phyloP scores from a whole-genome alignment of 2,329 filamentous ascomycete genomes.

The Hypoxylon sp. region DNA sequence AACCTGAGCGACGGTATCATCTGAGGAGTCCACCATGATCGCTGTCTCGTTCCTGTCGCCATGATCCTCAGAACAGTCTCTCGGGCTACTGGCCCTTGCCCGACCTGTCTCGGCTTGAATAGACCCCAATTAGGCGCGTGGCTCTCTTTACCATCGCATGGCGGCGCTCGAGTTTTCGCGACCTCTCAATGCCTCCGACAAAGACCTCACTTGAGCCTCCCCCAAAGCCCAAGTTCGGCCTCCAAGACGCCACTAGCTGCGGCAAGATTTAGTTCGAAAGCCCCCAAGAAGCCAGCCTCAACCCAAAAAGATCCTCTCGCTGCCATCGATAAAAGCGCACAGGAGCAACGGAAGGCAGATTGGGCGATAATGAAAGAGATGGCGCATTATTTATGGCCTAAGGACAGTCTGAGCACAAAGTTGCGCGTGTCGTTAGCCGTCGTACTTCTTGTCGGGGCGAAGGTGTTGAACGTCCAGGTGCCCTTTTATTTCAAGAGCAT shows the following conservation, averaged over 20 bases:
- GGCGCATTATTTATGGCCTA: slow-evolving; percentile 95
- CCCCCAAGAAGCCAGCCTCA: slow-evolving; percentile 41
- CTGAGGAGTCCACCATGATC: slow-evolving; percentile 38
- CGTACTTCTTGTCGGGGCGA: slow-evolving; percentile 85
- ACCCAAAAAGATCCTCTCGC: slow-evolving; percentile 67
- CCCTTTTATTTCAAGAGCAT: slow-evolving; percentile 99
- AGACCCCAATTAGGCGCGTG: slow-evolving; percentile 29
- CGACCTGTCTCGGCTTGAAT: slow-evolving; percentile 40
- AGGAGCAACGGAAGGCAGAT: slow-evolving; percentile 95
- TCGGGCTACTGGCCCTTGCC: slow-evolving; percentile 42
- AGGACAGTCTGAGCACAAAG: slow-evolving; percentile 85
- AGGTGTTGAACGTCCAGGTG: slow-evolving; percentile 96
- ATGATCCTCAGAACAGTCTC: slow-evolving; percentile 48
- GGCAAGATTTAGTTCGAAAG: slow-evolving; percentile 38
- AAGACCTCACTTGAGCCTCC: slow-evolving; percentile 27
- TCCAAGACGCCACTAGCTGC: slow-evolving; percentile 23
- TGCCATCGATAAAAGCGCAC: slow-evolving; percentile 74
- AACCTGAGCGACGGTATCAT: background rate
- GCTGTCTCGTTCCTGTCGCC: slow-evolving; percentile 22
- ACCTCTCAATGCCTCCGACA: slow-evolving; percentile 42
- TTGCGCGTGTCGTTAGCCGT: slow-evolving; percentile 88
- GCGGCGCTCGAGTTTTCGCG: slow-evolving; percentile 40
- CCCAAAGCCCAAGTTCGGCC: slow-evolving; percentile 9
- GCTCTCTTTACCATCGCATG: slow-evolving; percentile 21
- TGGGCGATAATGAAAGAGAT: slow-evolving; percentile 99